Percentiles rank a stretch among this genome's conserved stretches.
These are phyloP conservation scores for Fulvia fulva DNA, from an alignment of 2,329 filamentous ascomycete genomes.

Conservation along the genomic window DNA sequence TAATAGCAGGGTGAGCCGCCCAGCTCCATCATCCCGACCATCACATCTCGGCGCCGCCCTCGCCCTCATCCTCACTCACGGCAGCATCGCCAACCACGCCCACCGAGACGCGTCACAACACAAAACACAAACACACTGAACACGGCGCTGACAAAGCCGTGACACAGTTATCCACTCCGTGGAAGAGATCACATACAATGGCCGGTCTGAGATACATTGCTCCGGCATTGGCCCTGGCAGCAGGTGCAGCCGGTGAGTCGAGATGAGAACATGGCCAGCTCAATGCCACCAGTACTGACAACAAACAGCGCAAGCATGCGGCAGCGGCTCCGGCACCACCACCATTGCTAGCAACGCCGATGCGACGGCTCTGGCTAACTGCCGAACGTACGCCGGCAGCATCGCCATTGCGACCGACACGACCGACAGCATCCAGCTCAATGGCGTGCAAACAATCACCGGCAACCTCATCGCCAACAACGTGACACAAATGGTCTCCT, in stretches of 20 bases:
- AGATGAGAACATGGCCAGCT: slow-evolving; percentile 15
- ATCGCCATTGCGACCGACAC: slow-evolving; percentile 60
- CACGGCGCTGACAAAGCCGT: slow-evolving; percentile 15
- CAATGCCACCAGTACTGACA: slow-evolving; percentile 18
- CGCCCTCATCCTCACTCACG: not conserved
- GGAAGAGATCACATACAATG: slow-evolving; percentile 38
- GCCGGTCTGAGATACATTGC: slow-evolving; percentile 54
- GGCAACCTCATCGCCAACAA: slow-evolving; percentile 51
- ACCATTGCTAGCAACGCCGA: slow-evolving; percentile 61
- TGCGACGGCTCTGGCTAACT: slow-evolving; percentile 56
- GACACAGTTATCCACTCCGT: slow-evolving; percentile 18
- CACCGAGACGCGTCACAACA: slow-evolving; percentile 3
- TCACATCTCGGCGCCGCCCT: not conserved
- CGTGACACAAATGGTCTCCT: slow-evolving; percentile 59
- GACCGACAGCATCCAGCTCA: slow-evolving; percentile 57
- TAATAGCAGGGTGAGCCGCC: slow-evolving; percentile 10
- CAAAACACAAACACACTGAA: not conserved
- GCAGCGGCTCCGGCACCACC: slow-evolving; percentile 45
- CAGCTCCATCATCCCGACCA: not conserved
- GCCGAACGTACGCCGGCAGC: slow-evolving; percentile 65
- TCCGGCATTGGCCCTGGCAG: slow-evolving; percentile 53
- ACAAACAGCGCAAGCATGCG: slow-evolving; percentile 27
- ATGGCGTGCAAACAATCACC: slow-evolving; percentile 58
- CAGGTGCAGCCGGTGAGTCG: slow-evolving; percentile 49
- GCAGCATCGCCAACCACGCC: not conserved